phyloP scores from a whole-genome alignment of 2,329 filamentous ascomycete species.

The Fusarium tupiense region DNA sequence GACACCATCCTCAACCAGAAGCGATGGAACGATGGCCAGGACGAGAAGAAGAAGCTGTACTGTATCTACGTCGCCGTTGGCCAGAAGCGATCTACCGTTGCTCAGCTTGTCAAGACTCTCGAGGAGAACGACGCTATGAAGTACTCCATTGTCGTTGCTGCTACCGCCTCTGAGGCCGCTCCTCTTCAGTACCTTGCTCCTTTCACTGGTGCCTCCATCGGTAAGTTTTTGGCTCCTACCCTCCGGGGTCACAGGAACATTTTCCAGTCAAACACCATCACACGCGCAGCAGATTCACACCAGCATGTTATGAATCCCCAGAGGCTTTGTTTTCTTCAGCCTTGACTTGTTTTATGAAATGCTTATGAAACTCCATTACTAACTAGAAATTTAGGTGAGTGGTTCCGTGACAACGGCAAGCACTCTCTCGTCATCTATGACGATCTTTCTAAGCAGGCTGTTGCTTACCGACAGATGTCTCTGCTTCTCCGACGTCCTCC shows the following conservation, averaged over 20 bases:
- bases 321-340: background rate
- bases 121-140: constrained; percentile 99
- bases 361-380: background rate
- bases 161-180: constrained; percentile 96
- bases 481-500: constrained; percentile 96
- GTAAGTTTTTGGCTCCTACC: background rate
- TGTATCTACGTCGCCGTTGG: constrained; percentile 99
- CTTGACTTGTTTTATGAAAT: background rate
- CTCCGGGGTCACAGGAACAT: background rate
- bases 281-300: background rate
- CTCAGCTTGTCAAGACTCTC: constrained; percentile 99
- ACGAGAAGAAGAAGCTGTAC: constrained; percentile 99
- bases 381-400: constrained; percentile 63
- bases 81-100: constrained; percentile 99
- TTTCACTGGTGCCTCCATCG: constrained; percentile 75
- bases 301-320: background rate
- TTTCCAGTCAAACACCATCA: background rate
- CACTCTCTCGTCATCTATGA: constrained; percentile 93
- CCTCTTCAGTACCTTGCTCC: constrained; percentile 94
- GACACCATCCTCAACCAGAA: constrained; percentile 99
- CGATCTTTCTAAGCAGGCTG: constrained; percentile 97
- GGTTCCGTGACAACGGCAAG: constrained; percentile 84
- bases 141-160: constrained; percentile 93
- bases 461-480: constrained; percentile 99
- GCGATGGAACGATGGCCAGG: constrained; percentile 88